phyloP scores from a whole-genome alignment of 768 basidiomycete genomes.

The Russula sp. region DNA sequence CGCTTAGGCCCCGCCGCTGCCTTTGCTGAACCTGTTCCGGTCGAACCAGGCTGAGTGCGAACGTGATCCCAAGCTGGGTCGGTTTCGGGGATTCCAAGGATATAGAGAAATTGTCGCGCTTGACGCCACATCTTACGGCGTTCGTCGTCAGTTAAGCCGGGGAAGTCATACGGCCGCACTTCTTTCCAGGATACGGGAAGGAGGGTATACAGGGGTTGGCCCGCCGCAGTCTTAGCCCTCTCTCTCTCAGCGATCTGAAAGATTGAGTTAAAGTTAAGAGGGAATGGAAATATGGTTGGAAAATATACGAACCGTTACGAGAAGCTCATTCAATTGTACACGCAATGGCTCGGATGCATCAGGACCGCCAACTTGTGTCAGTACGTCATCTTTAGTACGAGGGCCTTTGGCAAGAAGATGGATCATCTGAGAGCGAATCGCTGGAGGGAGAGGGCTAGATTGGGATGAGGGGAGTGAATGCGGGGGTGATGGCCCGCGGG shows the following conservation, averaged over 20 bases:
- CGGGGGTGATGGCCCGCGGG: constrained; percentile 35
- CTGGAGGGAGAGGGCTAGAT: constrained; percentile 20
- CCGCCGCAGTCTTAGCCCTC: constrained; percentile 8
- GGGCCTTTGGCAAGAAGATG: constrained; percentile 54
- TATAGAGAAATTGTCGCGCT: constrained; percentile 48
- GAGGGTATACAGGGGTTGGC: constrained; percentile 45
- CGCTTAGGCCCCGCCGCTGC: constrained; percentile 16
- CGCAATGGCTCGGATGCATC: constrained; percentile 39
- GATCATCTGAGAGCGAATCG: constrained; percentile 46
- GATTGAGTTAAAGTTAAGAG: constrained; percentile 3
- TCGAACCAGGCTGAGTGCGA: constrained; percentile 25
- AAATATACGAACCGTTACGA: constrained; percentile 47
- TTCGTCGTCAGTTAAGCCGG: constrained; percentile 47
- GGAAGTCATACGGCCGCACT: constrained; percentile 66
- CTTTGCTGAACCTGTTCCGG: constrained; percentile 4
- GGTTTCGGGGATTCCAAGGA: constrained; percentile 53
- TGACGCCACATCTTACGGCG: constrained; percentile 50
- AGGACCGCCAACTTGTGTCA: constrained; percentile 47
- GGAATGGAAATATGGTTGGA: not conserved
- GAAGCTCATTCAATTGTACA: constrained; percentile 46
- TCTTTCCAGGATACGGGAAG: constrained; percentile 61
- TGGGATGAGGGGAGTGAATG: constrained; percentile 28
- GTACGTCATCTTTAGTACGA: constrained; percentile 41
- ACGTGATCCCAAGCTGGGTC: constrained; percentile 66
- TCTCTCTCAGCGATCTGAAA: constrained; percentile 27